Conservation (phyloP, 2,329 filamentous ascomycete species). For the Ophiostoma ulmi region DNA sequence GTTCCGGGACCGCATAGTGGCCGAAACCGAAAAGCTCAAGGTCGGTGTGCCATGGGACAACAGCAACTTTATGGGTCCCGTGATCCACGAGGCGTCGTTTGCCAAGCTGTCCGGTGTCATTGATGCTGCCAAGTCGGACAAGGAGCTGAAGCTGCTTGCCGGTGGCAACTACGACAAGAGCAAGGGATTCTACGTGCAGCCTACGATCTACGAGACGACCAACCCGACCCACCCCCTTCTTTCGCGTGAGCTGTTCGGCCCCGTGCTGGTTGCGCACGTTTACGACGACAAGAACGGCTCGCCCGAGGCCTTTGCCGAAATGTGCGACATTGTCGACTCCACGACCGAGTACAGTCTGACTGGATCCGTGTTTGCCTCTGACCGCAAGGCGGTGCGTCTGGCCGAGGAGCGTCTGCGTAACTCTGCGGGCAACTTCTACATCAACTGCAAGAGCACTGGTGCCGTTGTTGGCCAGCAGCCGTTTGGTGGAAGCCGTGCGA, state of each 20-base stretch:
- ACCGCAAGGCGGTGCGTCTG: conserved; percentile 44
- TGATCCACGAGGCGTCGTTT: conserved; percentile 46
- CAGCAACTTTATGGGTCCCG: conserved; percentile 43
- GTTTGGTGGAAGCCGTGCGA: conserved; percentile 49
- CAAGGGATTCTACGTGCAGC: conserved; percentile 43
- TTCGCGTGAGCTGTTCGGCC: conserved; percentile 46
- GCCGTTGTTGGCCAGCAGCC: conserved; percentile 53
- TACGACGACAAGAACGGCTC: conserved; percentile 42
- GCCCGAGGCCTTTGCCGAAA: conserved; percentile 42
- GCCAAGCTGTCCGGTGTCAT: conserved; percentile 42
- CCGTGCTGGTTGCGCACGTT: conserved; percentile 44
- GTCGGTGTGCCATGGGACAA: conserved; percentile 34
- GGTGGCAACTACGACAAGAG: conserved; percentile 43
- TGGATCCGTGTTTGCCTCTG: conserved; percentile 47
- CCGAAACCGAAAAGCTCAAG: conserved; percentile 35
- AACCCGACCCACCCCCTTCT: conserved; percentile 43
- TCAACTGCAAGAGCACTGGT: conserved; percentile 55
- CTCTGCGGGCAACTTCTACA: conserved; percentile 53
- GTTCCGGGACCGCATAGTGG: conserved; percentile 38
- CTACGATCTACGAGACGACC: conserved; percentile 43
- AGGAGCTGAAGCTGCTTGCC: conserved; percentile 39
- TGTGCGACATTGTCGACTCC: conserved; percentile 60
- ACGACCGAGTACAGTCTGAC: conserved; percentile 64
- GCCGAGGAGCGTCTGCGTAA: conserved; percentile 49
- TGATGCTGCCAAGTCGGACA: conserved; percentile 42